phyloP scores from a whole-genome alignment of 1,284 basidiomycete genomes.

The Abortiporus biennis region DNA sequence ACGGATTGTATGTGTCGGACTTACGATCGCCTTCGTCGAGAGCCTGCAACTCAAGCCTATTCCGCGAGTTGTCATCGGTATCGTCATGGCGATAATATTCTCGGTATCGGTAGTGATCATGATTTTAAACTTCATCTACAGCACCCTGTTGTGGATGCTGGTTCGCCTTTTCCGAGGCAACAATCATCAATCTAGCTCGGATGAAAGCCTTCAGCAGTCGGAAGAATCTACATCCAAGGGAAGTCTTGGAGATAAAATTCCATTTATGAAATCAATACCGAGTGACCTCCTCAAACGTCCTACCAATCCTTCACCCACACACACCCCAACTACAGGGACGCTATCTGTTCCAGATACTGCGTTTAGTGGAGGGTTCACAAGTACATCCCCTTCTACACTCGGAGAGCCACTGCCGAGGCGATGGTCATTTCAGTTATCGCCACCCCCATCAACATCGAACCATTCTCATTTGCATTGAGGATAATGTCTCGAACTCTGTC shows the following conservation, averaged over 20 bases:
- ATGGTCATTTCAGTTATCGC: constrained; percentile 38
- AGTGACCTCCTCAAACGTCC: not conserved
- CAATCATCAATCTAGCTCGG: constrained; percentile 8
- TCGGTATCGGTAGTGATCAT: constrained; percentile 54
- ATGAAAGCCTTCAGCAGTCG: no score
- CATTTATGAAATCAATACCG: constrained; percentile 22
- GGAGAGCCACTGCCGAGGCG: constrained; percentile 37
- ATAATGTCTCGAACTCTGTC: no score
- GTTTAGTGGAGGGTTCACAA: constrained; percentile 29
- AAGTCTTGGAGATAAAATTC: no score
- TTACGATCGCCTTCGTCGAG: constrained; percentile 66
- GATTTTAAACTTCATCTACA: constrained; percentile 51
- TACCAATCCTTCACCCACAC: constrained; percentile 48
- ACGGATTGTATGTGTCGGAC: constrained; percentile 55
- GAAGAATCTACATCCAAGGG: no score
- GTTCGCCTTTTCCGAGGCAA: constrained; percentile 14
- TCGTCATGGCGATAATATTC: constrained; percentile 55
- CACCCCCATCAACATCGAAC: constrained; percentile 27
- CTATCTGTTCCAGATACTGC: constrained; percentile 32
- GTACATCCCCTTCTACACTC: constrained; percentile 25
- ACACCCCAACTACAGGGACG: constrained; percentile 21
- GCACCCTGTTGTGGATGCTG: constrained; percentile 29
- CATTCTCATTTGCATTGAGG: no score
- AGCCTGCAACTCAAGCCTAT: constrained; percentile 57
- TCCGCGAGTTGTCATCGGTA: constrained; percentile 69